Percentiles rank a stretch among this genome's conserved stretches.
phyloP scores from a whole-genome alignment of 2,329 filamentous ascomycete genomes.

The Domatiomyces globalis region DNA sequence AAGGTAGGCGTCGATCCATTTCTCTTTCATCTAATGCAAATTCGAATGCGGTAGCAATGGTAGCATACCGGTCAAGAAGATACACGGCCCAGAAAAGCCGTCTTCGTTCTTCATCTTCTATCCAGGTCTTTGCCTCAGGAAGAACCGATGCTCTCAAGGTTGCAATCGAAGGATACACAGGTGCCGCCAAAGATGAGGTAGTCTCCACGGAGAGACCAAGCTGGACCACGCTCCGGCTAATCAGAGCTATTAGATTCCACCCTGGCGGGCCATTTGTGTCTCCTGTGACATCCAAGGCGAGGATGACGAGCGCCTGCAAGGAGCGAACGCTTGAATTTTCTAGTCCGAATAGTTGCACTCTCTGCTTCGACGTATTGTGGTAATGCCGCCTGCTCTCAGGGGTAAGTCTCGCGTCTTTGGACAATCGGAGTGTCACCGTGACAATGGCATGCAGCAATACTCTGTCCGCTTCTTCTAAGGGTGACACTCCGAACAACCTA shows the following conservation, averaged over 20 bases:
- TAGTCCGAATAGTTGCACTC: constrained; percentile 72
- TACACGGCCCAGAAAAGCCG: constrained; percentile 93
- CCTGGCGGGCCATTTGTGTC: constrained; percentile 80
- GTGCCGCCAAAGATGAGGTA: constrained; percentile 63
- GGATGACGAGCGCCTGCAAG: constrained; percentile 72
- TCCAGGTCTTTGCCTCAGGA: constrained; percentile 68
- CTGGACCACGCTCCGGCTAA: constrained; percentile 78
- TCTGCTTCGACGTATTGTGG: constrained; percentile 68
- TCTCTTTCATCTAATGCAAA: constrained; percentile 81
- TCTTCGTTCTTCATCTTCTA: constrained; percentile 75
- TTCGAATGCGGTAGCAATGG: constrained; percentile 80
- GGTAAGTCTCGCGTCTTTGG: constrained; percentile 59
- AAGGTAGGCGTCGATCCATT: constrained; percentile 74
- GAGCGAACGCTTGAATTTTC: constrained; percentile 83
- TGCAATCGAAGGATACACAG: constrained; percentile 73
- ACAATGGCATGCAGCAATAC: constrained; percentile 49
- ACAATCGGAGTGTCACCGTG: constrained; percentile 74
- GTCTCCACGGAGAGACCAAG: constrained; percentile 72
- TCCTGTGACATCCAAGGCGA: constrained; percentile 72
- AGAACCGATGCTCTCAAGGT: constrained; percentile 74
- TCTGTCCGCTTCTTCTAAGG: constrained; percentile 39
- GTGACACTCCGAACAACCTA: constrained; percentile 61
- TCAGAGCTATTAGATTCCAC: constrained; percentile 82
- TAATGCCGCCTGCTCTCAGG: constrained; percentile 60
- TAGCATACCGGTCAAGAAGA: constrained; percentile 76